These are phyloP conservation scores for Pisolithus tinctorius DNA, from an alignment of 768 basidiomycete species.

Conservation along the genomic window DNA sequence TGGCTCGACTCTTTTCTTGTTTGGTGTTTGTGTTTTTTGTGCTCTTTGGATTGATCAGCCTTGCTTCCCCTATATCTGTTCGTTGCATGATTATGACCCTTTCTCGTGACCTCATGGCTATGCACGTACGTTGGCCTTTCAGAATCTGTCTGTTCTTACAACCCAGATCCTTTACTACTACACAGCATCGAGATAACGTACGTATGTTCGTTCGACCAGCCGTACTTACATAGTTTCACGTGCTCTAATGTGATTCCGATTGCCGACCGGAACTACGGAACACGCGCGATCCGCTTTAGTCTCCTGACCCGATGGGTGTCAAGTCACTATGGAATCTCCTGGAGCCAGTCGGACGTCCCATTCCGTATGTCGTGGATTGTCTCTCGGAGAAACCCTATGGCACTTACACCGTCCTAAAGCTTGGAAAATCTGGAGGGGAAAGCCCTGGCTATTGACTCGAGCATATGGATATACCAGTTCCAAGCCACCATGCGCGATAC, in stretches of 20 bases:
- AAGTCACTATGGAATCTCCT: slow-evolving; percentile 93
- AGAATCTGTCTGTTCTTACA: no score
- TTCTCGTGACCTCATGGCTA: no score
- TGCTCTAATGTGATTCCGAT: background rate
- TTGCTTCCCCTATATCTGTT: no score
- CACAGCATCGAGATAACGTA: no score
- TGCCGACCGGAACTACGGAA: background rate
- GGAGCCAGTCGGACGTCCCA: slow-evolving; percentile 88
- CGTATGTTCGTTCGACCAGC: no score
- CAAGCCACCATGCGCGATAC: slow-evolving; percentile 99
- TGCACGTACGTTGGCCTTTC: no score
- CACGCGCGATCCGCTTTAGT: background rate
- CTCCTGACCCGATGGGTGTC: slow-evolving; percentile 68
- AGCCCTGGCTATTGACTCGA: slow-evolving; percentile 93
- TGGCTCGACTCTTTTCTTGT: background rate
- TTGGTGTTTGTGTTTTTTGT: slow-evolving; percentile 11
- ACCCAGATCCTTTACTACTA: no score
- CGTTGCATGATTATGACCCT: no score
- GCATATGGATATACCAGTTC: slow-evolving; percentile 99
- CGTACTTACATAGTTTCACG: background rate
- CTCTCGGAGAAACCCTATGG: background rate
- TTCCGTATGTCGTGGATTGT: slow-evolving; percentile 53
- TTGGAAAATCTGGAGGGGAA: slow-evolving; percentile 96
- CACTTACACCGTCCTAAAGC: slow-evolving; percentile 35
- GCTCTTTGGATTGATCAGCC: background rate